These are phyloP conservation scores for Rhododendron mucronatum DNA, from an alignment of 148 eudicot genomes.

Conservation along the genomic window DNA sequence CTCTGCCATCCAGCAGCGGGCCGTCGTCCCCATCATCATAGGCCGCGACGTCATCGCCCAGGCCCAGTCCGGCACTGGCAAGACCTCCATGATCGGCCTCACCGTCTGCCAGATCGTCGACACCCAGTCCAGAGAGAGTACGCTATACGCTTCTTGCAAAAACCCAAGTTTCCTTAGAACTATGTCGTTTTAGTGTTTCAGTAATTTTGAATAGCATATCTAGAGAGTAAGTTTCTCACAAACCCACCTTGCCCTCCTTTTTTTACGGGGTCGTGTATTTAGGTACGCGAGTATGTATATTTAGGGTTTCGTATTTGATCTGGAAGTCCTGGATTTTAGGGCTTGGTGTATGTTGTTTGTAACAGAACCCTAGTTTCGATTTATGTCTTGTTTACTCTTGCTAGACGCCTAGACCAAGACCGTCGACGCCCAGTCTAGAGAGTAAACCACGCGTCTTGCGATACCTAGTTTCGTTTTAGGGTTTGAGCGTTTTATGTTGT, in stretches of 20 bases:
- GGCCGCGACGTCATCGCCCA: constrained; percentile 96
- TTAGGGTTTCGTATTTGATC: neutral
- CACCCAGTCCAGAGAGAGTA: constrained; percentile 53
- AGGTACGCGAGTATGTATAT: neutral
- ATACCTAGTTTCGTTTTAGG: neutral
- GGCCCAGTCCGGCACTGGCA: constrained; percentile 95
- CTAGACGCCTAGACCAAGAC: neutral
- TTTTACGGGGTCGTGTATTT: neutral
- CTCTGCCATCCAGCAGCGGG: constrained; percentile 90
- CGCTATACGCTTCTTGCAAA: constrained; percentile 16
- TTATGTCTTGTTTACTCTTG: neutral
- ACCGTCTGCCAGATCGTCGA: constrained; percentile 86
- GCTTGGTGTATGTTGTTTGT: neutral
- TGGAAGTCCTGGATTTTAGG: neutral
- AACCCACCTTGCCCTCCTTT: no score
- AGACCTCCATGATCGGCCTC: constrained; percentile 89
- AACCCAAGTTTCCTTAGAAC: constrained; percentile 7
- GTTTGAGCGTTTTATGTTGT: neutral
- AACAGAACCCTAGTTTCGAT: neutral
- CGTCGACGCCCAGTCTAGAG: neutral
- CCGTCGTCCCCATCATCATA: constrained; percentile 66
- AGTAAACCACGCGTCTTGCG: neutral
- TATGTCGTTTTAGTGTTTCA: neutral
- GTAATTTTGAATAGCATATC: no score
- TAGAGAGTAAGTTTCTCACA: no score